Evolutionary conservation across 257 asterid genomes (phyloP).

Genomic region (Nicotiana undulata): DNA sequence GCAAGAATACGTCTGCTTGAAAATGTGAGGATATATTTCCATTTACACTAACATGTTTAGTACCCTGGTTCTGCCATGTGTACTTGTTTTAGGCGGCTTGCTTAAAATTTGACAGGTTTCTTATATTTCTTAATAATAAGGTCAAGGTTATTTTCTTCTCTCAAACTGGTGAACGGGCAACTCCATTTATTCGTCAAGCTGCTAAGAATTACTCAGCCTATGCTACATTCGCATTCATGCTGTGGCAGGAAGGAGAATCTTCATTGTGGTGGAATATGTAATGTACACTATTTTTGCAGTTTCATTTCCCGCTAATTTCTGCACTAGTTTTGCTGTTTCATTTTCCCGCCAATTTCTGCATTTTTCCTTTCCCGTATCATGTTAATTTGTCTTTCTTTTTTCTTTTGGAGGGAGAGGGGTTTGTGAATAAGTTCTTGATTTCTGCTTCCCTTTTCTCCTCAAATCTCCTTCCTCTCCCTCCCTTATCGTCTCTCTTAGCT

Average conservation of each 20-base stretch:
- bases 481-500: neutral
- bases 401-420: neutral
- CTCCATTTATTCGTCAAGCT: slow-evolving; percentile 84
- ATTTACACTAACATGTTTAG: neutral
- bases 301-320: neutral
- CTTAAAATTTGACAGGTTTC: neutral
- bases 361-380: neutral
- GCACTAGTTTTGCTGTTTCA: neutral
- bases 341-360: neutral
- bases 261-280: slow-evolving; percentile 89
- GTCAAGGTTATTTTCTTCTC: slow-evolving; percentile 88
- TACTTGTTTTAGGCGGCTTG: neutral
- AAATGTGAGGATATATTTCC: neutral
- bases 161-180: slow-evolving; percentile 91
- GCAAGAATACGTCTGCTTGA: neutral
- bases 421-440: neutral
- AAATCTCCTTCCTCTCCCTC: neutral
- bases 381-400: neutral
- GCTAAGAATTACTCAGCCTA: slow-evolving; percentile 57
- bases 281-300: slow-evolving; percentile 14
- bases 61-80: neutral
- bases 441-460: neutral
- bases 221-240: slow-evolving; percentile 68
- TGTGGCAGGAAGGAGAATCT: slow-evolving; percentile 80
- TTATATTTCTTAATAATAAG: slow-evolving; percentile 30